A percentile compares a stretch with the other conserved stretches of the same genome.
Evolutionary conservation across 2,329 filamentous ascomycete species (phyloP).

Genomic region (Trichophyton rubrum): DNA sequence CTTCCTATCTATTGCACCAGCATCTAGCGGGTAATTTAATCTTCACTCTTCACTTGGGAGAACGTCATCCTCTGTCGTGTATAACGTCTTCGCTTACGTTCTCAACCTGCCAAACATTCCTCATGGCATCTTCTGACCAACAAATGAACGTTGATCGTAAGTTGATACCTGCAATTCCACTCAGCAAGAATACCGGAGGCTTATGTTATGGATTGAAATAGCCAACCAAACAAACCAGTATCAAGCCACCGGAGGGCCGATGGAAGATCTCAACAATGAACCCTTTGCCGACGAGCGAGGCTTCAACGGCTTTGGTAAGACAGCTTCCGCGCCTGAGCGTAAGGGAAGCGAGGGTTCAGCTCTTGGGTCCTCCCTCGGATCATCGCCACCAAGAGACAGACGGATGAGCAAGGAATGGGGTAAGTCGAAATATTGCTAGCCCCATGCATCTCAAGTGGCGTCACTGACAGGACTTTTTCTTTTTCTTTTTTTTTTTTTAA

Average conservation of each 20-base stretch:
- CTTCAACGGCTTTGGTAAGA: background rate
- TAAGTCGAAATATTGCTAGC: slow-evolving; percentile 10
- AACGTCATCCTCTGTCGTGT: background rate
- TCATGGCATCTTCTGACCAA: background rate
- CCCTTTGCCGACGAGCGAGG: background rate
- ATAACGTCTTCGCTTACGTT: background rate
- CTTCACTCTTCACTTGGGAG: background rate
- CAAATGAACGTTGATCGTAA: slow-evolving; percentile 1
- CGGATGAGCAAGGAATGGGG: slow-evolving; percentile 27
- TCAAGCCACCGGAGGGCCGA: background rate
- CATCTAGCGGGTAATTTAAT: background rate
- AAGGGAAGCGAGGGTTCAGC: background rate
- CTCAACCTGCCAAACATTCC: background rate
- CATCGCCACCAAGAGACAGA: slow-evolving; percentile 17
- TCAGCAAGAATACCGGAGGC: background rate
- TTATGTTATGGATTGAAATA: background rate
- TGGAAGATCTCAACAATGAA: background rate
- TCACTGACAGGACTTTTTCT: background rate
- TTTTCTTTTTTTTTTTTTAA: too few species aligned
- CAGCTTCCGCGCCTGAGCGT: background rate
- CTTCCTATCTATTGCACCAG: background rate
- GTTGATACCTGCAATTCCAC: background rate
- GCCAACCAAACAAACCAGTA: background rate
- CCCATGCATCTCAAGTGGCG: background rate
- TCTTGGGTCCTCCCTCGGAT: background rate